phyloP scores from a whole-genome alignment of 2,329 filamentous ascomycete species.

The Cercospora canescens region DNA sequence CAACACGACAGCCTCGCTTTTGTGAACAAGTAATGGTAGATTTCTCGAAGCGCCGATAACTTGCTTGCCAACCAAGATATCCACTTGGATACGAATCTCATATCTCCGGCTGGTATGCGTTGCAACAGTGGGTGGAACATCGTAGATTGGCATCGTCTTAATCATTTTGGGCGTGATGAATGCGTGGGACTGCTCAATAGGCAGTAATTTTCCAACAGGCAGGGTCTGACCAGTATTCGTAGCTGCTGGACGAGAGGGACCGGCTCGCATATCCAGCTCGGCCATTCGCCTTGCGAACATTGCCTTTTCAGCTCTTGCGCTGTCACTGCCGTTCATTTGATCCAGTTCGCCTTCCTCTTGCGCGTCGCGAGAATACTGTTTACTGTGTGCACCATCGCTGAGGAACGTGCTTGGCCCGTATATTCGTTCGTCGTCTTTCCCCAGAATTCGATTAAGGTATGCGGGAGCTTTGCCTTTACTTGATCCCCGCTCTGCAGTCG shows the following conservation, averaged over 20 bases:
- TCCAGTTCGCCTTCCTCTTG: neutral
- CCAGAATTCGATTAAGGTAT: neutral
- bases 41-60: neutral
- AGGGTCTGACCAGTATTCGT: neutral
- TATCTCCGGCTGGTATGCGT: neutral
- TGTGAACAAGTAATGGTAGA: neutral
- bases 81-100: neutral
- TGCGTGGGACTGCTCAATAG: neutral
- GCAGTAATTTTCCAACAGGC: neutral
- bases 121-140: neutral
- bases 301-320: neutral
- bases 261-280: neutral
- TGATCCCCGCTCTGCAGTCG: neutral
- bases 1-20: neutral
- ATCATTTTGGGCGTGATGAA: neutral
- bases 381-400: neutral
- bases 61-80: constrained; percentile 2
- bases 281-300: neutral
- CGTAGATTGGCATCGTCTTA: neutral
- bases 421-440: neutral
- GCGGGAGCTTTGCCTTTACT: neutral
- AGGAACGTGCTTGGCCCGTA: neutral
- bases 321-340: neutral
- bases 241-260: neutral
- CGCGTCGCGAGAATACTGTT: neutral